Evolutionary conservation across 768 basidiomycete species (phyloP).

Genomic region (Lepiota venenata): DNA sequence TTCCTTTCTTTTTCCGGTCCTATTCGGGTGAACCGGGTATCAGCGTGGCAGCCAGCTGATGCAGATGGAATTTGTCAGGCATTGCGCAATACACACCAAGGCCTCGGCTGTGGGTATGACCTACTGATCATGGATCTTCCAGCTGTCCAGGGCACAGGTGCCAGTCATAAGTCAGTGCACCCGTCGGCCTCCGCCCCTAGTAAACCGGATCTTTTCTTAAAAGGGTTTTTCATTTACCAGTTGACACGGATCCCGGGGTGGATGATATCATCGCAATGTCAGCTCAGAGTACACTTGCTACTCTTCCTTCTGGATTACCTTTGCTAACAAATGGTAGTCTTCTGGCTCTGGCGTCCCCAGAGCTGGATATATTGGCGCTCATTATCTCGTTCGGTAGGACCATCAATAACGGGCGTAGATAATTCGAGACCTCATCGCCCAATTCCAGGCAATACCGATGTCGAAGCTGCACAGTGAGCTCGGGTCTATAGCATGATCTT

Average conservation of each 20-base stretch:
- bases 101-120: background rate
- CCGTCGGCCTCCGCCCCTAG: background rate
- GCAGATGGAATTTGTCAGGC: too few species aligned
- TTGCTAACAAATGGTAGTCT: constrained; percentile 38
- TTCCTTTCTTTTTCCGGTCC: background rate
- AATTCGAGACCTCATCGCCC: background rate
- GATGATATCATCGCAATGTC: constrained; percentile 82
- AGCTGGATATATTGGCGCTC: constrained; percentile 75
- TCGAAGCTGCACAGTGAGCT: constrained; percentile 57
- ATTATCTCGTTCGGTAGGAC: constrained; percentile 70
- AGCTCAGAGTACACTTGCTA: constrained; percentile 17
- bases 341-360: constrained; percentile 78
- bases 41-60: background rate
- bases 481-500: constrained; percentile 12
- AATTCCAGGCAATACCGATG: constrained; percentile 65
- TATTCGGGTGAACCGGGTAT: background rate
- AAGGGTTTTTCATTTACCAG: constrained; percentile 28
- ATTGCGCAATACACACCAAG: too few species aligned
- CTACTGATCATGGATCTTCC: background rate
- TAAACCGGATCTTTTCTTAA: background rate
- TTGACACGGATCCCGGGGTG: constrained; percentile 86
- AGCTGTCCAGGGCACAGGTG: constrained; percentile 24
- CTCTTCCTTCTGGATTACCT: too few species aligned
- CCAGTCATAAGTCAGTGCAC: constrained; percentile 64
- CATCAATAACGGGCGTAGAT: background rate